A percentile compares a stretch with the other conserved stretches of the same genome.
phyloP scores from a whole-genome alignment of 306 rosid species.

The Prosopis cineraria region DNA sequence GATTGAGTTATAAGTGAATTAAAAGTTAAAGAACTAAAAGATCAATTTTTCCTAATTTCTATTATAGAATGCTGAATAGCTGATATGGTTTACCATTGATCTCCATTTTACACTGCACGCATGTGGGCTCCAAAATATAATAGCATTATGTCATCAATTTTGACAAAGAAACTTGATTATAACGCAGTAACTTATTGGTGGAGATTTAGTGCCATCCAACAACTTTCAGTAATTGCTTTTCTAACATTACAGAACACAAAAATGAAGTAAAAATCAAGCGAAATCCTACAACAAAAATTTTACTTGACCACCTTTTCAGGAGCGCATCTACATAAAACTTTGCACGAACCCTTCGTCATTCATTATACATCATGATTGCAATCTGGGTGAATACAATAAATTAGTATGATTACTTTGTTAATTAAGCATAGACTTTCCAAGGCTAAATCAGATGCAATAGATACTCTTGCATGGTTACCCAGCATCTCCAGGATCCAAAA shows the following conservation, averaged over 20 bases:
- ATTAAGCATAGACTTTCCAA: not conserved
- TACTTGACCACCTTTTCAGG: slow-evolving; percentile 68
- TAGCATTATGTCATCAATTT: slow-evolving; percentile 9
- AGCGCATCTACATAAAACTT: slow-evolving; percentile 62
- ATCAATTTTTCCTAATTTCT: too few relatives aligned
- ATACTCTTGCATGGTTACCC: slow-evolving; percentile 10
- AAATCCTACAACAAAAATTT: slow-evolving; percentile 38
- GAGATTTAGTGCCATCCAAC: not conserved
- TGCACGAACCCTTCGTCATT: slow-evolving; percentile 71
- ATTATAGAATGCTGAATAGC: not conserved
- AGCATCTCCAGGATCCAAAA: not conserved
- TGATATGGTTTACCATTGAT: not conserved
- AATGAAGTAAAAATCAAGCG: slow-evolving; percentile 31
- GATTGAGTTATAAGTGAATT: too few relatives aligned
- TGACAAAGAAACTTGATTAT: slow-evolving; percentile 2
- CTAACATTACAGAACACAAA: slow-evolving; percentile 33
- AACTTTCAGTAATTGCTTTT: slow-evolving; percentile 29
- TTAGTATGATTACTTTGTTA: not conserved
- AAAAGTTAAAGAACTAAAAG: too few relatives aligned
- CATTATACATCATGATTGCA: slow-evolving; percentile 54
- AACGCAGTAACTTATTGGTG: slow-evolving; percentile 10
- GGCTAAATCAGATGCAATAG: not conserved
- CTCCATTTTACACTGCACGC: not conserved
- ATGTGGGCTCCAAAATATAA: slow-evolving; percentile 2
- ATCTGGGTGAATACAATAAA: slow-evolving; percentile 8